A percentile compares a stretch with the other conserved stretches of the same genome.
These are phyloP conservation scores for Xylariaceae sp. DNA, from an alignment of 2,329 filamentous ascomycete species.

Conservation along the genomic window DNA sequence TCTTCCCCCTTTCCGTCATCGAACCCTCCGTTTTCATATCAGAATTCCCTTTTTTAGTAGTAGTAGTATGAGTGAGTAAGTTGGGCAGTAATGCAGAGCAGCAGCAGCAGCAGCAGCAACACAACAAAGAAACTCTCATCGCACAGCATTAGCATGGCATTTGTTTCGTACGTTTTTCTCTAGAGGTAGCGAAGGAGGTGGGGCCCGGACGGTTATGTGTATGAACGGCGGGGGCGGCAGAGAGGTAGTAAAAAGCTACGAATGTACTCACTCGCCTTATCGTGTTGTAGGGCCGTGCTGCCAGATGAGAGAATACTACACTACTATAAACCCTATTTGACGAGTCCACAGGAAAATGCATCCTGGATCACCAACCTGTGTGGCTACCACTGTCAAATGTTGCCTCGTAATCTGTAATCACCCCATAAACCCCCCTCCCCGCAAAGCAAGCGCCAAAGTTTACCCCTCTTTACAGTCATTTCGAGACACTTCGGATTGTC, in stretches of 20 bases:
- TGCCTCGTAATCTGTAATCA: not conserved
- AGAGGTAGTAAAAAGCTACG: not conserved
- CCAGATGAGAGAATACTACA: not conserved
- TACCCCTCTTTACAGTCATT: no score
- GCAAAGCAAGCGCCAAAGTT: no score
- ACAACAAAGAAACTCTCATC: not conserved
- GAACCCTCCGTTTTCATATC: constrained; percentile 2
- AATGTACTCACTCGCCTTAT: not conserved
- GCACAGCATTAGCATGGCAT: not conserved
- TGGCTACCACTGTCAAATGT: not conserved
- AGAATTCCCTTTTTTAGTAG: not conserved
- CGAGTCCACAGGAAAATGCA: not conserved
- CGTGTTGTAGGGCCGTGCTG: not conserved
- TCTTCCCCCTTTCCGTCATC: constrained; percentile 16
- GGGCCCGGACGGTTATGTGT: not conserved
- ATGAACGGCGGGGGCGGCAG: not conserved
- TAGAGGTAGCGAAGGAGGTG: not conserved
- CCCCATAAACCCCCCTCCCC: no score
- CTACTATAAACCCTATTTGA: not conserved
- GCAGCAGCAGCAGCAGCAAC: not conserved
- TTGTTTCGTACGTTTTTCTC: not conserved
- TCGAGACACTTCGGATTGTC: no score
- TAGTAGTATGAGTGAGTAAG: not conserved
- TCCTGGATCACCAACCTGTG: no score
- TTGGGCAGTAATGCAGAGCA: not conserved